These are phyloP conservation scores for Phytopythium boreale DNA, from an alignment of 352 stramenopile species.

Conservation along the genomic window DNA sequence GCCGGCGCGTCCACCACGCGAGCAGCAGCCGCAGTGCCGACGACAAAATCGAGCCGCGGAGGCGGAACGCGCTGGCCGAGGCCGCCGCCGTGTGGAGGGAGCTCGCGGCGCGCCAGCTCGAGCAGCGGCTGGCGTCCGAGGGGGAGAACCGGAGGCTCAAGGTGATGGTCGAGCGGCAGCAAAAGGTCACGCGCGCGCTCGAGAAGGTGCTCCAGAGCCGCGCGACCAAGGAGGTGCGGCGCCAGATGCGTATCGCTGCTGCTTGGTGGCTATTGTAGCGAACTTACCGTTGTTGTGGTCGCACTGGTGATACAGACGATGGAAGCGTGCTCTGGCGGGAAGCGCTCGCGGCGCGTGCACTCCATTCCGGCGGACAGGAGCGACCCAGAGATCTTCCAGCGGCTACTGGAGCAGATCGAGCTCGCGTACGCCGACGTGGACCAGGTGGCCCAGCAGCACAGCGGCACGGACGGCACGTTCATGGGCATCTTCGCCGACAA, in stretches of 20 bases:
- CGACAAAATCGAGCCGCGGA: neutral
- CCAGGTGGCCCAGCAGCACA: conserved; percentile 19
- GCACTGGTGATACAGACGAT: conserved; percentile 14
- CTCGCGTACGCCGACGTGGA: conserved; percentile 34
- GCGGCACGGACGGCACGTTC: conserved; percentile 13
- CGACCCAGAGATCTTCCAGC: conserved; percentile 30
- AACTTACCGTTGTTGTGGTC: neutral
- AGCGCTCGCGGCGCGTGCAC: conserved; percentile 25
- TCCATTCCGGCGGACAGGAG: conserved; percentile 15
- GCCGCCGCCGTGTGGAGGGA: conserved; percentile 24
- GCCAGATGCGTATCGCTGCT: neutral
- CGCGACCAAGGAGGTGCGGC: conserved; percentile 21
- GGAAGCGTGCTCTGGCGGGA: conserved; percentile 23
- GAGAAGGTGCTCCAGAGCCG: conserved; percentile 30
- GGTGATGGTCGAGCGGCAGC: conserved; percentile 22
- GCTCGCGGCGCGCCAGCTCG: conserved; percentile 26
- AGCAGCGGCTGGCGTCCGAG: conserved; percentile 24
- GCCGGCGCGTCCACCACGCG: neutral
- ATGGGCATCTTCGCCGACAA: conserved; percentile 42
- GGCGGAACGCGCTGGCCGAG: neutral
- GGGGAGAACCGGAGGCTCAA: conserved; percentile 30
- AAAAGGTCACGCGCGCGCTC: conserved; percentile 27
- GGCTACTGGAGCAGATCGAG: conserved; percentile 31
- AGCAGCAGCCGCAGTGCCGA: too few species aligned
- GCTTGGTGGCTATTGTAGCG: neutral